A percentile compares a stretch with the other conserved stretches of the same genome.
These are phyloP conservation scores for Collybia nuda DNA, from an alignment of 768 basidiomycete genomes.

Conservation along the genomic window DNA sequence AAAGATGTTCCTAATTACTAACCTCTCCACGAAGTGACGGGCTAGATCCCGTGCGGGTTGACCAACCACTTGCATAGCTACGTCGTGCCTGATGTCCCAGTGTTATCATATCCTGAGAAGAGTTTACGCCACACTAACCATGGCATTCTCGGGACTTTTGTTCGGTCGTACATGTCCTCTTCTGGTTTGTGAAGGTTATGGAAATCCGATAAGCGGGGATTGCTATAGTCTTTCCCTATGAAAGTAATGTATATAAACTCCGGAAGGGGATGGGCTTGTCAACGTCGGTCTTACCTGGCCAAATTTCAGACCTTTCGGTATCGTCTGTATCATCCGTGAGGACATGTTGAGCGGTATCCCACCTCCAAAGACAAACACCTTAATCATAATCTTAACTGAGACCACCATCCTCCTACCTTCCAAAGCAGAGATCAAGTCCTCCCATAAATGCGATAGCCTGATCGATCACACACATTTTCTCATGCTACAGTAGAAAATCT, in stretches of 20 bases:
- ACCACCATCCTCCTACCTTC: constrained; percentile 45
- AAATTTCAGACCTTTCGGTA: constrained; percentile 67
- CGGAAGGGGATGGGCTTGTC: not conserved
- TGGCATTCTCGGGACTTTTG: constrained; percentile 91
- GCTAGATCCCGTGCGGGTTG: constrained; percentile 94
- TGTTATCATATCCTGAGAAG: not conserved
- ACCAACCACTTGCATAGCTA: constrained; percentile 93
- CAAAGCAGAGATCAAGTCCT: constrained; percentile 92
- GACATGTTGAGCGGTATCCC: constrained; percentile 96
- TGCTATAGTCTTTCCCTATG: constrained; percentile 92
- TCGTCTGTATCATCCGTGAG: constrained; percentile 81
- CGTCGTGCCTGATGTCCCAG: constrained; percentile 77
- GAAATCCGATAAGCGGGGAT: constrained; percentile 86
- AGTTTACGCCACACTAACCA: constrained; percentile 55
- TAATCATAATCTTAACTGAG: not conserved
- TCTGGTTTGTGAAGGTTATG: constrained; percentile 83
- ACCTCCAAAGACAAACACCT: constrained; percentile 40
- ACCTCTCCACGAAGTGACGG: constrained; percentile 94
- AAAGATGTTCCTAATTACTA: constrained; percentile 17
- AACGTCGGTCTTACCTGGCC: constrained; percentile 66
- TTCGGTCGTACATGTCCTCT: constrained; percentile 94
- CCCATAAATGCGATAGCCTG: constrained; percentile 98
- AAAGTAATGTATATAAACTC: not conserved
- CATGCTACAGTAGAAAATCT: constrained; percentile 58
- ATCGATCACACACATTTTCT: constrained; percentile 97